phyloP scores from a whole-genome alignment of 768 basidiomycete genomes.

The Xerocomellus chrysenteron region DNA sequence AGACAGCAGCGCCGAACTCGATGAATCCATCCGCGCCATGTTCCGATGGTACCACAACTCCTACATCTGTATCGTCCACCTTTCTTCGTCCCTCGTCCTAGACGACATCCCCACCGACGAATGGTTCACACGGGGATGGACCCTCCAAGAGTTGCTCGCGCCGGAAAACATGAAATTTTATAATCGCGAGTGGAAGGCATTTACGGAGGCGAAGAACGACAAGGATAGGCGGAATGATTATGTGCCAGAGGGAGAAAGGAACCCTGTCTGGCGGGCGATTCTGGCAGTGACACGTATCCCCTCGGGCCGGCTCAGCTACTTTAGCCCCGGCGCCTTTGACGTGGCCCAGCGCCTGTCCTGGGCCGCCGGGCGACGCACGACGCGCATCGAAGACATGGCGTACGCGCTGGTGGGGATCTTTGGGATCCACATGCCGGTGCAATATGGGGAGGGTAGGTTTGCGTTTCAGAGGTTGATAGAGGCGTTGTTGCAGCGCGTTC shows the following conservation, averaged over 20 bases:
- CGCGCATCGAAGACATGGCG: slow-evolving; percentile 23
- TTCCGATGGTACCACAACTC: slow-evolving; percentile 26
- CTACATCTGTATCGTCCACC: slow-evolving; percentile 18
- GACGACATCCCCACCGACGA: slow-evolving; percentile 10
- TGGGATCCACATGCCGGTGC: slow-evolving; percentile 18
- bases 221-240: background rate
- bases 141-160: slow-evolving; percentile 19
- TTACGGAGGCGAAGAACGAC: slow-evolving; percentile 6
- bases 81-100: slow-evolving; percentile 2
- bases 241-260: background rate
- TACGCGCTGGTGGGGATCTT: slow-evolving; percentile 27
- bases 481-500: slow-evolving; percentile 2
- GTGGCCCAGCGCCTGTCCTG: slow-evolving; percentile 9
- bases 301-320: background rate
- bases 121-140: slow-evolving; percentile 23
- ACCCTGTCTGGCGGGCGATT: slow-evolving; percentile 1
- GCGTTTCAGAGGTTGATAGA: slow-evolving; percentile 22
- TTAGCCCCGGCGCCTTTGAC: slow-evolving; percentile 4
- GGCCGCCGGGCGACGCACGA: slow-evolving; percentile 24
- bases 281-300: background rate
- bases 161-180: slow-evolving; percentile 20
- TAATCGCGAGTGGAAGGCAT: slow-evolving; percentile 3
- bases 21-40: slow-evolving; percentile 28
- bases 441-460: slow-evolving; percentile 24
- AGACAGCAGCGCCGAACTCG: slow-evolving; percentile 22